Evolutionary conservation across 768 basidiomycete genomes (phyloP), one percentile per base, ranked within the genome.

Genomic region (Auricularia cornea): DNA sequence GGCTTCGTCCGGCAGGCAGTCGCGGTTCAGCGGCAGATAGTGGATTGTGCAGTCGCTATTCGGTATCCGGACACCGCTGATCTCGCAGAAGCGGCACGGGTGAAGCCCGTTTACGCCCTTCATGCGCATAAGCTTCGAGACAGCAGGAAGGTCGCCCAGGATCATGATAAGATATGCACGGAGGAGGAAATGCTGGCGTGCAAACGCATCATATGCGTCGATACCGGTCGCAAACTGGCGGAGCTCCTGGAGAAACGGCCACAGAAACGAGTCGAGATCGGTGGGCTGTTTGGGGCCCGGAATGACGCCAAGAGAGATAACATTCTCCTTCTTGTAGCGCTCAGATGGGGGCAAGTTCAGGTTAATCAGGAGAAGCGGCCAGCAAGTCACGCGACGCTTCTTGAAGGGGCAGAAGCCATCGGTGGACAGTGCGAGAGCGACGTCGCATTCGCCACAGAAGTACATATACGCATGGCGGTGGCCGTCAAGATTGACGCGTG

Each of bases 401-500:
- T 76, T 75, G 66, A 76, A 79, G 3, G 77, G 73, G 0, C 70
- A 66, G 67, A 80, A 80, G 0, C 82, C 77, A 69, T 84, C 80
- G 0, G 74, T 73, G 3, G 75, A 76, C 1, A 82, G 62, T 0
- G 73, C 76, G 6, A 83, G 70, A 1, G 80, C 79, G 26, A 83
- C 69, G 60, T 83, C 80, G 5, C 69, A 70, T 0, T 41, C 48
- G 23, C 75, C 73, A 0, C 70, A 68, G 61, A 84, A 84, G 67
- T 71, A 77, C 1, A 60, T 65, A 63, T 76, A 69, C 0, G 41
- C 35, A 0, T 68, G 65, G 6, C 48, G 52, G 3, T 71, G 52
- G 2, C 70, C 73, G 59, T 74, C 65, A 29, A 79, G 61, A 3
- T 60, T 26, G 33, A 80, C 75, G 11, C 66, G 31, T 31, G 66